Evolutionary conservation across 345 rosid species (phyloP).

Genomic region (Boechera divaricarpa): DNA sequence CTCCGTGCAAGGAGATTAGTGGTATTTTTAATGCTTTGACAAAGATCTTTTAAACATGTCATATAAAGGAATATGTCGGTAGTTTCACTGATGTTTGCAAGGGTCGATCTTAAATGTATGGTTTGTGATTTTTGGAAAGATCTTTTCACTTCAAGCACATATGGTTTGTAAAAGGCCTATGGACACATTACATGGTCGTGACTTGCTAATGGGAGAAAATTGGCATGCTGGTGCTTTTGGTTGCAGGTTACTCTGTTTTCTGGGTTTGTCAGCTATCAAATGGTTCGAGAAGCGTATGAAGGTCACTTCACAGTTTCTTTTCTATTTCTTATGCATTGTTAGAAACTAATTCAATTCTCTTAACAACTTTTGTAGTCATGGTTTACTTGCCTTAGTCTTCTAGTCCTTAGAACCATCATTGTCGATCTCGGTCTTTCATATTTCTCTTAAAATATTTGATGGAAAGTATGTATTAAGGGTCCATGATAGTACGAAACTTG

Average conservation of each 20-base stretch:
- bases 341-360: not conserved
- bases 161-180: not conserved
- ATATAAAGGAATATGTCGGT: not conserved
- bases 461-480: conserved; percentile 2
- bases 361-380: conserved; percentile 16
- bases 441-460: not conserved
- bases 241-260: conserved; percentile 97
- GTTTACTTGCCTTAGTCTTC: not conserved
- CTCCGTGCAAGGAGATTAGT: not conserved
- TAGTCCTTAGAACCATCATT: conserved; percentile 7
- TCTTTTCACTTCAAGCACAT: not conserved
- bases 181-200: conserved; percentile 1
- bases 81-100: not conserved
- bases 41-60: not conserved
- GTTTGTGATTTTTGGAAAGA: not conserved
- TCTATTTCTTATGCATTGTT: not conserved
- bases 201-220: not conserved
- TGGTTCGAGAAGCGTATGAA: conserved; percentile 98
- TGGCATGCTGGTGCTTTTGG: conserved; percentile 31
- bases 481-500: conserved; percentile 9
- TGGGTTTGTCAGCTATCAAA: conserved; percentile 97
- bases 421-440: conserved; percentile 9
- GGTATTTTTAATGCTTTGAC: not conserved
- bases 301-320: conserved; percentile 51
- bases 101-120: not conserved